phyloP scores from a whole-genome alignment of 192 early-diverging fungal species.

The Paraglomus occultum region DNA sequence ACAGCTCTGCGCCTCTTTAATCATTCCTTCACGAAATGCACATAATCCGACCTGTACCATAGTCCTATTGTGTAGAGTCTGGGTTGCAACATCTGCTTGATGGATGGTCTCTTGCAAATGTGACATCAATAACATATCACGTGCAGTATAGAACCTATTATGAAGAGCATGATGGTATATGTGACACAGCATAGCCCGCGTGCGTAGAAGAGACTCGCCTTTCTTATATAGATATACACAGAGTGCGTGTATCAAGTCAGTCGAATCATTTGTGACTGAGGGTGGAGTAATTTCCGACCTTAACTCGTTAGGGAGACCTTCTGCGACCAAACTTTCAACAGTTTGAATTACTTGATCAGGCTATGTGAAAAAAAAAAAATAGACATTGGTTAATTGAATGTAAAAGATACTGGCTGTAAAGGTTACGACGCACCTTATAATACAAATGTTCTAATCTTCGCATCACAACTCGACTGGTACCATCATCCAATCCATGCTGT shows the following conservation, averaged over 20 bases:
- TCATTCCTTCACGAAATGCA: slow-evolving; percentile 93
- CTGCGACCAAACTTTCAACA: slow-evolving; percentile 55
- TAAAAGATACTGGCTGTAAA: neutral
- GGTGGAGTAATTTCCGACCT: slow-evolving; percentile 51
- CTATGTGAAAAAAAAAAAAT: slow-evolving; percentile 35
- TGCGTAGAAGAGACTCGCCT: slow-evolving; percentile 76
- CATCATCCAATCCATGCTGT: slow-evolving; percentile 54
- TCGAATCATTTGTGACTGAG: slow-evolving; percentile 46
- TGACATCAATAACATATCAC: slow-evolving; percentile 98
- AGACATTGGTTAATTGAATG: neutral
- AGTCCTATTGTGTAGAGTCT: slow-evolving; percentile 95
- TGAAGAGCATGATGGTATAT: slow-evolving; percentile 97
- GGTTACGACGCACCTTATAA: slow-evolving; percentile 68
- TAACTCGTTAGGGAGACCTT: slow-evolving; percentile 45
- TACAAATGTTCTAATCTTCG: slow-evolving; percentile 94
- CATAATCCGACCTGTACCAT: slow-evolving; percentile 95
- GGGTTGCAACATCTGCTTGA: slow-evolving; percentile 85
- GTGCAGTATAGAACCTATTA: slow-evolving; percentile 88
- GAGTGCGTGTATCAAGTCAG: slow-evolving; percentile 71
- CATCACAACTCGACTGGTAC: slow-evolving; percentile 73
- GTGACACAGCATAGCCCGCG: slow-evolving; percentile 95
- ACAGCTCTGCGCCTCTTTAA: slow-evolving; percentile 83
- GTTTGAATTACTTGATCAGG: slow-evolving; percentile 84
- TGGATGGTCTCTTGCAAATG: slow-evolving; percentile 93
- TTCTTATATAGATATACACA: slow-evolving; percentile 92